These are phyloP conservation scores for Ascochyta viciae-villosae DNA, from an alignment of 2,329 filamentous ascomycete genomes.

Conservation along the genomic window DNA sequence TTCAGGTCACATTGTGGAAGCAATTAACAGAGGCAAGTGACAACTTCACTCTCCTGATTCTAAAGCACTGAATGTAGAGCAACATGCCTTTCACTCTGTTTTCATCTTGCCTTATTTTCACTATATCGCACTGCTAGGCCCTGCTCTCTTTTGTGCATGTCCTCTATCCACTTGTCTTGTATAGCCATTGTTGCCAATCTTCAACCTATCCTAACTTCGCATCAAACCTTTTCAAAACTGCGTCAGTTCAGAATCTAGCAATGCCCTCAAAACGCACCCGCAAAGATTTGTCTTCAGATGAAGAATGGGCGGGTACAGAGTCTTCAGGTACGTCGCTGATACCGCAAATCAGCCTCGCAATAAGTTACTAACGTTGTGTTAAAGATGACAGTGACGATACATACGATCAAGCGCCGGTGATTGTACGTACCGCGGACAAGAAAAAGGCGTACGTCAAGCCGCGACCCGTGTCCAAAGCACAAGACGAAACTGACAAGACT, in stretches of 20 bases:
- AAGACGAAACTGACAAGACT: too few relatives aligned
- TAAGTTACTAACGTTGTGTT: neutral
- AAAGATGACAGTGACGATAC: neutral
- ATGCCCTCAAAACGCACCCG: neutral
- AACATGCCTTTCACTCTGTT: neutral
- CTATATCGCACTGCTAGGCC: neutral
- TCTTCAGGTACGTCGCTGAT: neutral
- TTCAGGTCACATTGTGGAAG: too few relatives aligned
- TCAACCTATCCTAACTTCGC: too few relatives aligned
- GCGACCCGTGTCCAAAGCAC: too few relatives aligned
- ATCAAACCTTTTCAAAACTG: too few relatives aligned
- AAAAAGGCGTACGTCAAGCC: too few relatives aligned
- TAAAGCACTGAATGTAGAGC: neutral
- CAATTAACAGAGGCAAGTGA: too few relatives aligned
- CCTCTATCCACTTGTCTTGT: neutral
- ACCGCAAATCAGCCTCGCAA: neutral
- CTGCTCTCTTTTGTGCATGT: neutral
- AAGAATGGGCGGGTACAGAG: neutral
- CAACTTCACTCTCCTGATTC: too few relatives aligned
- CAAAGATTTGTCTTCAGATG: neutral
- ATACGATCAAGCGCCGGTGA: neutral
- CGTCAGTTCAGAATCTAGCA: neutral
- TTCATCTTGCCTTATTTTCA: neutral
- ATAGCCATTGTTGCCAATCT: too few relatives aligned
- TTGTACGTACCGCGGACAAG: neutral